A percentile compares a stretch with the other conserved stretches of the same genome.
phyloP scores from a whole-genome alignment of 1,284 basidiomycete species.

The Apiotrichum veenhuisii region DNA sequence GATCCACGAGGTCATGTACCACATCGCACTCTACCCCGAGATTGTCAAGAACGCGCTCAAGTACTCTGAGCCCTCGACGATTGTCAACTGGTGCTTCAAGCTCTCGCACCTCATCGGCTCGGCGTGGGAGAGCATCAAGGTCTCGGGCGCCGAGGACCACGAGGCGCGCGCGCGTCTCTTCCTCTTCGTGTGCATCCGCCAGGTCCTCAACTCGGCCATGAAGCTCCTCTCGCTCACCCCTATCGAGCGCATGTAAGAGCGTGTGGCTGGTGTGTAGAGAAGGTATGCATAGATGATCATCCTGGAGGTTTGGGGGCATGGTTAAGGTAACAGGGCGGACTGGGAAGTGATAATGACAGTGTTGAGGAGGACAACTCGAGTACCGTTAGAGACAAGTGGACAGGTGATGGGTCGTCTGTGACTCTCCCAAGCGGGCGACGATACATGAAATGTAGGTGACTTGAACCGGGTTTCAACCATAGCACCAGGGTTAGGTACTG shows the following conservation, averaged over 20 bases:
- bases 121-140: conserved; percentile 56
- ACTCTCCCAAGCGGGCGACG: too few relatives aligned
- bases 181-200: conserved; percentile 81
- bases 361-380: too few relatives aligned
- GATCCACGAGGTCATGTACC: conserved; percentile 79
- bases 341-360: too few relatives aligned
- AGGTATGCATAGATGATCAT: conserved; percentile 12
- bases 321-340: too few relatives aligned
- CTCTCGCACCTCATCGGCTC: conserved; percentile 49
- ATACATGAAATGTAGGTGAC: too few relatives aligned
- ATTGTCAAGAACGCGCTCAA: conserved; percentile 79
- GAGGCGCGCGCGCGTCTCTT: conserved; percentile 84
- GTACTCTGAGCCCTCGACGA: conserved; percentile 83
- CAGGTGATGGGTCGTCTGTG: too few relatives aligned
- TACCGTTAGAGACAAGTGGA: too few relatives aligned
- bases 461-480: too few relatives aligned
- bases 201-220: conserved; percentile 84
- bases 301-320: neutral
- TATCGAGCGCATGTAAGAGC: conserved; percentile 79
- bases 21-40: conserved; percentile 86
- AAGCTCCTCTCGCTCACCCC: conserved; percentile 81
- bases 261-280: neutral
- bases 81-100: conserved; percentile 59
- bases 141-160: conserved; percentile 67
- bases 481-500: too few relatives aligned